Conservation (phyloP, 148 eudicot species). For the Chenopodium formosanum region DNA sequence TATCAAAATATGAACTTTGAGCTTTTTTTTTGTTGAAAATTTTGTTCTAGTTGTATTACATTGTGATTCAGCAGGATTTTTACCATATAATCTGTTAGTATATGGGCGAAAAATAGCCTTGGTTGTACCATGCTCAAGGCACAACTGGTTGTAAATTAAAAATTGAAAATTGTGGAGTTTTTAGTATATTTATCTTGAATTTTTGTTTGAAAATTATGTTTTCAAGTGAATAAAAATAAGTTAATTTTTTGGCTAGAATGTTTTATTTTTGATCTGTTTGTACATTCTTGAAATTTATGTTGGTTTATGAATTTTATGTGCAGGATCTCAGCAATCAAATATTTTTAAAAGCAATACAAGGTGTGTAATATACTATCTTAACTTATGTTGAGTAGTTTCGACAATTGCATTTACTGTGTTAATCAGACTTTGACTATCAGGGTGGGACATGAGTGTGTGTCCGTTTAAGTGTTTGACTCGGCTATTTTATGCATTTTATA, state of each 20-base stretch:
- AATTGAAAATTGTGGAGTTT: too few relatives aligned
- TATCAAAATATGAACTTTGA: conserved; percentile 1
- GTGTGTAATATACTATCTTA: conserved; percentile 19
- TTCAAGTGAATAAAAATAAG: neutral
- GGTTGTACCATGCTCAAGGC: too few relatives aligned
- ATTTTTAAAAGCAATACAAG: conserved; percentile 50
- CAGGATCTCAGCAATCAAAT: conserved; percentile 59
- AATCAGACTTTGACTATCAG: neutral
- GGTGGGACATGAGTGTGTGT: neutral
- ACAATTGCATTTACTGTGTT: neutral
- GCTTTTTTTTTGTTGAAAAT: neutral
- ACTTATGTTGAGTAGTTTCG: neutral
- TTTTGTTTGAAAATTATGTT: neutral
- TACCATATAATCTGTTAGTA: too few relatives aligned
- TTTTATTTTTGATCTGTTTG: neutral
- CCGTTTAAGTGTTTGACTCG: neutral
- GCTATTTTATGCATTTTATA: neutral
- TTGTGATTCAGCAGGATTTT: neutral
- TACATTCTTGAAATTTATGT: neutral
- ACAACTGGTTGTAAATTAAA: too few relatives aligned
- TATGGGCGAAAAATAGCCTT: too few relatives aligned
- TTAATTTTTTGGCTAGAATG: neutral
- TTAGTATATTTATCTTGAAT: neutral
- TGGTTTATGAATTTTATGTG: conserved; percentile 15
- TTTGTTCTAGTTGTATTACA: neutral